phyloP scores from a whole-genome alignment of 2,329 filamentous ascomycete genomes.

The Ceratocystis harringtonii region DNA sequence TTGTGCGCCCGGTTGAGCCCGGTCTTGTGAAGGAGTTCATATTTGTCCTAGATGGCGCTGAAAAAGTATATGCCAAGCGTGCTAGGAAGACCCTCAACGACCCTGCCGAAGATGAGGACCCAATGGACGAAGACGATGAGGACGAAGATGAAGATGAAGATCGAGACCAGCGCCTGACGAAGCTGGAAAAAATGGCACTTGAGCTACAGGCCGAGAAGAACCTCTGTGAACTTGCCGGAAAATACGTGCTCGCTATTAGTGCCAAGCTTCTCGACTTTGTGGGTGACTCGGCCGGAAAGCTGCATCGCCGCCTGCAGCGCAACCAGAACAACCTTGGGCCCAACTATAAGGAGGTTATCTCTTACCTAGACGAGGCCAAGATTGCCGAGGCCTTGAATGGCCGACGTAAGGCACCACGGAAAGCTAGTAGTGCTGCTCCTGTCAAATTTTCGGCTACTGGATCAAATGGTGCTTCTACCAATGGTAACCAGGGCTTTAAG shows the following conservation, averaged over 20 bases:
- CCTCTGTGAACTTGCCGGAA: constrained; percentile 71
- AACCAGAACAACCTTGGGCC: constrained; percentile 69
- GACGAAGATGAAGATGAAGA: constrained; percentile 42
- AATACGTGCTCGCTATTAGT: constrained; percentile 66
- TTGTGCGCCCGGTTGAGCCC: constrained; percentile 53
- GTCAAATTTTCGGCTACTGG: constrained; percentile 19
- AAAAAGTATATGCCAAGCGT: constrained; percentile 63
- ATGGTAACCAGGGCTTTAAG: constrained; percentile 25
- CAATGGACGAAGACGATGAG: constrained; percentile 44
- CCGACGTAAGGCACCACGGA: constrained; percentile 22
- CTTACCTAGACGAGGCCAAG: constrained; percentile 60
- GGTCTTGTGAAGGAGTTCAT: constrained; percentile 53
- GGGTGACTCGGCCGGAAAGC: constrained; percentile 43
- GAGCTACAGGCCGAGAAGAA: constrained; percentile 68
- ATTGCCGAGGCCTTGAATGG: constrained; percentile 30
- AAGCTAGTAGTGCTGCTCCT: constrained; percentile 21
- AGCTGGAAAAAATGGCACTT: constrained; percentile 44
- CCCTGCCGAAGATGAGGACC: constrained; percentile 58
- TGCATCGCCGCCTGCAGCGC: constrained; percentile 56
- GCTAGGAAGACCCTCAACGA: constrained; percentile 46
- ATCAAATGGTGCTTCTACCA: background rate
- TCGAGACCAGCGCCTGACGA: constrained; percentile 29
- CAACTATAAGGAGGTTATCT: constrained; percentile 74
- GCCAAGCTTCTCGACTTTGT: constrained; percentile 57
- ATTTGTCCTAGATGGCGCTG: constrained; percentile 61